These are phyloP conservation scores for Pseudozyma sp. DNA, from an alignment of 1,284 basidiomycete species.

Conservation along the genomic window DNA sequence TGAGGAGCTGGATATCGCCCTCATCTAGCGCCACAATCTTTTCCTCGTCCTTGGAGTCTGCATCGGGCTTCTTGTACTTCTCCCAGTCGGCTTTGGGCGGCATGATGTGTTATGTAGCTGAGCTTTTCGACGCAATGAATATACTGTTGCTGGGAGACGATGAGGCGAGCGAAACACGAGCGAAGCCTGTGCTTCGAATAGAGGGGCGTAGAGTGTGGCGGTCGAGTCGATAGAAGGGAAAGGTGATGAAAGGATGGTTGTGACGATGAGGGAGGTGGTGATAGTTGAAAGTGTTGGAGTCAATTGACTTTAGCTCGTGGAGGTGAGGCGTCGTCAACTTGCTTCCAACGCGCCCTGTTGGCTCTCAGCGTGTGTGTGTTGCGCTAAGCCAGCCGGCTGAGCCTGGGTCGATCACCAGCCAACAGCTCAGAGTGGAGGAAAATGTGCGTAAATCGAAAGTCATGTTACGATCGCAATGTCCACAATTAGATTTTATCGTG, in stretches of 20 bases:
- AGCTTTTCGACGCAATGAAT: background rate
- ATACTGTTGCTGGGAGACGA: background rate
- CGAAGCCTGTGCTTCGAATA: background rate
- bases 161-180: background rate
- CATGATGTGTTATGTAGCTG: slow-evolving; percentile 44
- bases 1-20: slow-evolving; percentile 98
- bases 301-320: slow-evolving; percentile 13
- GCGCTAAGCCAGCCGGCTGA: slow-evolving; percentile 3
- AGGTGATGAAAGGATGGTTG: background rate
- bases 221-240: background rate
- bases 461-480: too few species aligned
- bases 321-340: slow-evolving; percentile 42
- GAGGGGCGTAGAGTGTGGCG: background rate
- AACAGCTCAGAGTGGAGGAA: slow-evolving; percentile 23
- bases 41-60: slow-evolving; percentile 63
- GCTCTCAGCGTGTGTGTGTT: background rate
- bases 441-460: too few species aligned
- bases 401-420: slow-evolving; percentile 34
- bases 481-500: background rate
- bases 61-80: slow-evolving; percentile 66
- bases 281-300: slow-evolving; percentile 1
- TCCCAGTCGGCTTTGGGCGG: slow-evolving; percentile 68
- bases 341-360: slow-evolving; percentile 15
- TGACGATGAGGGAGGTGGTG: background rate
- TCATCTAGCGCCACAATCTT: slow-evolving; percentile 84